Base-by-base conservation (phyloP, 2,329 filamentous ascomycete genomes). In the Byssothecium circinans region DNA sequence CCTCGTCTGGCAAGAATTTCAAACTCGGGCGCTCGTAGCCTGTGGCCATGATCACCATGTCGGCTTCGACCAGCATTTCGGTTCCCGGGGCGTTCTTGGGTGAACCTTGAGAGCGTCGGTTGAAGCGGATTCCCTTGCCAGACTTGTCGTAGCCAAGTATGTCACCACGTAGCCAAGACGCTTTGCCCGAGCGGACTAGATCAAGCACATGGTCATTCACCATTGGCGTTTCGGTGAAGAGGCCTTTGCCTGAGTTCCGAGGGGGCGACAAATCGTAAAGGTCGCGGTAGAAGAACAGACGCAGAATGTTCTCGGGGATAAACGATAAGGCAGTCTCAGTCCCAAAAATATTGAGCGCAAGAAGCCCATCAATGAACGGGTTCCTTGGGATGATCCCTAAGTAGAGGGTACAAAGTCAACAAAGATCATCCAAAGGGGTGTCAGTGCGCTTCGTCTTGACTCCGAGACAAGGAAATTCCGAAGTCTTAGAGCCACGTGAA, bases 321-420 rank as follows among this genome's bases (percentile, higher is more conserved):
- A 84, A 89, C 1, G 86, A 89, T 15, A 94, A 71, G 0, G 81
- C 67, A 0, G 87, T 94, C 68, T 94, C 87, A 36, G 86, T 83
- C 1, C 89, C 89, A 50, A 91, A 85, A 42, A 94, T 80, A 68
- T 95, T 95, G 60, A 90, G 74, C 2, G 87, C 81, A 1, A 95
- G 79, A 1, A 95, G 75, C 1, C 81, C 76, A 64, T 95, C 85
- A 41, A 94, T 78, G 35, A 94, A 40, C 0, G 88, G 76, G 56
- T 95, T 94, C 8, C 90, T 81, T 0, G 89, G 89, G 43, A 92
- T 91, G 53, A 94, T 89, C 89, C 88, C n/a, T n/a, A n/a, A n/a
- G n/a, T n/a, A n/a, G n/a, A n/a, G n/a, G n/a, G n/a, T n/a, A n/a
- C n/a, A n/a, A n/a, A n/a, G n/a, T n/a, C n/a, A n/a, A n/a, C n/a